Conservation (phyloP, 2,329 filamentous ascomycete species). For the Verticillium longisporum region DNA sequence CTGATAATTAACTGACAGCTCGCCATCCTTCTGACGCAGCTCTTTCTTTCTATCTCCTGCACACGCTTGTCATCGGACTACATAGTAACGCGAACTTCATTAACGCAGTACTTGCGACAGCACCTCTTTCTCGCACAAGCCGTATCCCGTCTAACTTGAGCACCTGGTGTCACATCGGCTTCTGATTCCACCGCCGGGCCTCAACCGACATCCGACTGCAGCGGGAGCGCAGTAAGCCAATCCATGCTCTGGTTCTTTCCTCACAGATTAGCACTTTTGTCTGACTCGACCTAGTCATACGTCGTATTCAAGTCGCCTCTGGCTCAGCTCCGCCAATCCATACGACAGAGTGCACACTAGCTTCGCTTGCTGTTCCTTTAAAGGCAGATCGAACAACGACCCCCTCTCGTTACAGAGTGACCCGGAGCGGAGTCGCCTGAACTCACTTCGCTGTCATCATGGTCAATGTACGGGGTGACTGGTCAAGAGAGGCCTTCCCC, state of each 20-base stretch:
- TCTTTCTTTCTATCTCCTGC: background rate
- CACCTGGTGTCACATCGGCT: slow-evolving; percentile 1
- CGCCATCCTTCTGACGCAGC: background rate
- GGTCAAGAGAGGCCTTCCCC: slow-evolving; percentile 29
- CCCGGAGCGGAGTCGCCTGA: background rate
- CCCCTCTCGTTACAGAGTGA: background rate
- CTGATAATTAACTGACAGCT: background rate
- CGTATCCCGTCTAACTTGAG: background rate
- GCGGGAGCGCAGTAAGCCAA: background rate
- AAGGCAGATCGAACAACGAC: background rate
- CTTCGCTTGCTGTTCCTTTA: background rate
- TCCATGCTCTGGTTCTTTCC: background rate
- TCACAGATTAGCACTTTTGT: background rate
- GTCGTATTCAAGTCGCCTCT: slow-evolving; percentile 4
- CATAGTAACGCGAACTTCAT: background rate
- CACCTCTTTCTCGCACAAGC: background rate
- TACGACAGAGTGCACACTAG: background rate
- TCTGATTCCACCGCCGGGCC: background rate
- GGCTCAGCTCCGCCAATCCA: background rate
- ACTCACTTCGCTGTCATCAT: background rate
- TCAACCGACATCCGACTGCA: background rate
- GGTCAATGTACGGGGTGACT: slow-evolving; percentile 32
- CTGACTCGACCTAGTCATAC: slow-evolving; percentile 8
- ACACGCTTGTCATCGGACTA: background rate
- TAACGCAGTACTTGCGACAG: slow-evolving; percentile 1